Conservation (phyloP, 495 filamentous ascomycete genomes). For the Delitschia confertaspora region DNA sequence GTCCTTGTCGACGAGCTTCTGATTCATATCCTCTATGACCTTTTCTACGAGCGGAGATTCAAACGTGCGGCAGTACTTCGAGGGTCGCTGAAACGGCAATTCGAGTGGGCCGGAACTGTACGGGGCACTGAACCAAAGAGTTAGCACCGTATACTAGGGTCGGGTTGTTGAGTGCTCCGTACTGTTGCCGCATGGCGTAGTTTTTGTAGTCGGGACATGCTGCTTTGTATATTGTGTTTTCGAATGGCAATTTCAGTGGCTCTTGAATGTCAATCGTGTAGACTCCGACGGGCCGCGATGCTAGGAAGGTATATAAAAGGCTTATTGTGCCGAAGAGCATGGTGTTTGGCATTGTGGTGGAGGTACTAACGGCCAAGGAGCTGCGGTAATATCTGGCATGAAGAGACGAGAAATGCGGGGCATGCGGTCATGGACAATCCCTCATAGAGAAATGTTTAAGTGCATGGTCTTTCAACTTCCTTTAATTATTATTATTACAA, state of each 20-base stretch:
- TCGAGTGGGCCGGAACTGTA: conserved; percentile 68
- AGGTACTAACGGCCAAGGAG: too few relatives aligned
- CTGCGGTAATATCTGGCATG: too few relatives aligned
- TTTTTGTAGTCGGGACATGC: conserved; percentile 45
- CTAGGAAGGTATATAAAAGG: not conserved
- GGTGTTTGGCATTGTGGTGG: too few relatives aligned
- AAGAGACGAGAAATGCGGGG: too few relatives aligned
- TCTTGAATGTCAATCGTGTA: conserved; percentile 14
- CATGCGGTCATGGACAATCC: too few relatives aligned
- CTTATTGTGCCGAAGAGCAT: not conserved
- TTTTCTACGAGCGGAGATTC: conserved; percentile 74
- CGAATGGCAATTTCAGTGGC: conserved; percentile 11
- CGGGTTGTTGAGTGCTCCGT: conserved; percentile 16
- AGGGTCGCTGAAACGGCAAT: conserved; percentile 85
- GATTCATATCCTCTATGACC: conserved; percentile 73
- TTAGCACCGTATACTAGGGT: conserved; percentile 8
- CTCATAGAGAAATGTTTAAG: too few relatives aligned
- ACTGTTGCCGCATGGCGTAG: conserved; percentile 42
- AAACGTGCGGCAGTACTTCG: conserved; percentile 77
- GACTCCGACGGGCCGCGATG: not conserved
- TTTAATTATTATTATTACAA: too few relatives aligned
- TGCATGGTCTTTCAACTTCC: too few relatives aligned
- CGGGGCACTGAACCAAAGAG: conserved; percentile 47
- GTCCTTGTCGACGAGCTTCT: conserved; percentile 74
- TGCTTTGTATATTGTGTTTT: conserved; percentile 31